These are phyloP conservation scores for Cystoisospora suis DNA, from an alignment of 169 alveolate species.

Conservation along the genomic window DNA sequence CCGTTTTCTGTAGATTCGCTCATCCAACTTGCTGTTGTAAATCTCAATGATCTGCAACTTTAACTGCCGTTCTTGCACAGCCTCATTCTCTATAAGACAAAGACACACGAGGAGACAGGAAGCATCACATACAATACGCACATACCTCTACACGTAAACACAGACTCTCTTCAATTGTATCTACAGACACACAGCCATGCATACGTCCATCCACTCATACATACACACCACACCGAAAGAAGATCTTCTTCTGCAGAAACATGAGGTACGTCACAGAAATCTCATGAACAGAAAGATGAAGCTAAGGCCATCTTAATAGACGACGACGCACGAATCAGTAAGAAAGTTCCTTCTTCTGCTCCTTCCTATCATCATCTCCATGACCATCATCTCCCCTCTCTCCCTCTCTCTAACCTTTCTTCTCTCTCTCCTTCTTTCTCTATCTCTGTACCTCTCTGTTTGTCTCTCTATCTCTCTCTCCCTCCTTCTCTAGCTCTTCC, in stretches of 20 bases:
- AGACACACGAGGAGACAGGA: not conserved
- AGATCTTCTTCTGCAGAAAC: no score
- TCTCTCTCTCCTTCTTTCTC: not conserved
- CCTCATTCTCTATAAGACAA: slow-evolving; percentile 40
- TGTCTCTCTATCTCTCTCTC: no score
- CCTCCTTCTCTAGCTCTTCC: no score
- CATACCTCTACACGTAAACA: not conserved
- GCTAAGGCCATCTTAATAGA: no score
- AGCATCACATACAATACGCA: not conserved
- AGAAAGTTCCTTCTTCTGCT: not conserved
- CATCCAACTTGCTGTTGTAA: slow-evolving; percentile 91
- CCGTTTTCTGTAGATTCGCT: slow-evolving; percentile 86
- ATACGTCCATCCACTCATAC: not conserved
- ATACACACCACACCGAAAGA: no score
- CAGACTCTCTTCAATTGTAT: not conserved
- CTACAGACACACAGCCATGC: no score
- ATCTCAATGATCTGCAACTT: slow-evolving; percentile 75
- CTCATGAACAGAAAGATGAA: no score
- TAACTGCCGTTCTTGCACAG: slow-evolving; percentile 67
- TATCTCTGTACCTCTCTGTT: no score
- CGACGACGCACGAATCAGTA: not conserved
- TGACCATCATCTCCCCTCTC: not conserved
- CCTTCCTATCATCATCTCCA: no score
- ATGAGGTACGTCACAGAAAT: no score
- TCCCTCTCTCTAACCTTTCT: not conserved